Evolutionary conservation across 225 moss, liverwort and hornwort genomes (phyloP), one percentile per base, ranked within the genome.

Genomic region (Neckera pumila): DNA sequence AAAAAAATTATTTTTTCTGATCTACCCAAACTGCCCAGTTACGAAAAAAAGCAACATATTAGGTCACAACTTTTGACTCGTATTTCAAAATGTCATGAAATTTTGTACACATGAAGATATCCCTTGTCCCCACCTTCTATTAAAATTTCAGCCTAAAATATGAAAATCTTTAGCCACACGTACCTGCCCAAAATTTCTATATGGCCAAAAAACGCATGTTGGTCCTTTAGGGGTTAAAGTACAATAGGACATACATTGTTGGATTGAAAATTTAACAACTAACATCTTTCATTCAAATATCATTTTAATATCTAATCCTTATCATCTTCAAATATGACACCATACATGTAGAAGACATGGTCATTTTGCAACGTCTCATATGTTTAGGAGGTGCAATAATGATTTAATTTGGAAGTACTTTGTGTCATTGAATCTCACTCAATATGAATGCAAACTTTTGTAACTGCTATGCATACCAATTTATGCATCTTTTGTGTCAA

Each of bases 391-490:
- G 12, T 40, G 8, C 5, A 43, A 72, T 15, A 72, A 43, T 27
- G 6, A 28, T 72, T 10, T 43, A 43, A 17, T 43, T 43, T 43
- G 3, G 3, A 28, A 73, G 73, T 28, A 3, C 10, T 17, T 43
- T 28, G 9, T 28, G 10, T 42, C 45, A 73, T 73, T 73, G 30
- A 17, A 45, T 73, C 1, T 73, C 3, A 27, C 2, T 45, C 6
- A 17, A 17, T 1, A 73, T 45, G 3, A 73, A 30, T 17, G 10
- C 28, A 73, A 73, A 28, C 10, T 45, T 73, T 27, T 28, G 11
- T 30, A 72, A 27, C 0, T 0, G 0, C 0, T 0, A 0, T 43
- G 9, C 27, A 16, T 17, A 2, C 27, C 43, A 43, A 43, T 43
- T 72, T 27, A 8, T 72, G 3, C 43, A 72, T 27, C 1, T 42